These are phyloP conservation scores for Tilletia setariae DNA, from an alignment of 1,284 basidiomycete genomes.

Conservation along the genomic window DNA sequence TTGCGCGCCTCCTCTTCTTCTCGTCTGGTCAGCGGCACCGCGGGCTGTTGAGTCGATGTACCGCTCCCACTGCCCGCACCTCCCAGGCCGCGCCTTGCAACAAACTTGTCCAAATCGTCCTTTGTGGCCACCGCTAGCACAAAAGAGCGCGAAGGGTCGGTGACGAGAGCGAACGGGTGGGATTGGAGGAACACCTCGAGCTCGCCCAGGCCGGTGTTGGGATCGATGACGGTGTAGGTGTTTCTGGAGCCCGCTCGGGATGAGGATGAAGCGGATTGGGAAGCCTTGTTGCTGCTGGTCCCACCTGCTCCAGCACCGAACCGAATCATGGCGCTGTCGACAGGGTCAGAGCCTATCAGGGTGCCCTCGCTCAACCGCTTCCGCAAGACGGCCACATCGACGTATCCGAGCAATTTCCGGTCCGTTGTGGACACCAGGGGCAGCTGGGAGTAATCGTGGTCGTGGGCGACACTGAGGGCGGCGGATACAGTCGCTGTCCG, in stretches of 20 bases:
- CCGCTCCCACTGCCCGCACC: constrained; percentile 23
- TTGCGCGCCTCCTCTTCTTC: constrained; percentile 72
- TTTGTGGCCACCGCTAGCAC: constrained; percentile 45
- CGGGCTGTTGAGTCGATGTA: not conserved
- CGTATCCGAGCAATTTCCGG: constrained; percentile 42
- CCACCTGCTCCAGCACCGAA: constrained; percentile 21
- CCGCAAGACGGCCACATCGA: constrained; percentile 42
- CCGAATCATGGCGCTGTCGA: constrained; percentile 35
- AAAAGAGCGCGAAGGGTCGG: constrained; percentile 41
- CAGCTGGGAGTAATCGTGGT: constrained; percentile 48
- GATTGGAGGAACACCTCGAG: constrained; percentile 46
- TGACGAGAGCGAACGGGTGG: constrained; percentile 49
- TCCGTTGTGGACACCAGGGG: constrained; percentile 41
- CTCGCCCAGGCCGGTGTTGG: constrained; percentile 49
- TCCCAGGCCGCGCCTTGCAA: constrained; percentile 36
- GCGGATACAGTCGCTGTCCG: constrained; percentile 29
- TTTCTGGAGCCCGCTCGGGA: constrained; percentile 16
- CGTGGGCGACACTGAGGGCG: constrained; percentile 40
- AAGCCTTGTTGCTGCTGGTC: not conserved
- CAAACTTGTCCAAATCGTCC: constrained; percentile 46
- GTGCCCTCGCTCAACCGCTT: constrained; percentile 30
- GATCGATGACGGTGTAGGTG: constrained; percentile 44
- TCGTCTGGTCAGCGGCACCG: constrained; percentile 41
- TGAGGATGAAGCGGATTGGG: too few relatives aligned
- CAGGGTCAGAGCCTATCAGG: constrained; percentile 29